Base-by-base conservation (phyloP, 306 rosid species). In the Quercus rubra region DNA sequence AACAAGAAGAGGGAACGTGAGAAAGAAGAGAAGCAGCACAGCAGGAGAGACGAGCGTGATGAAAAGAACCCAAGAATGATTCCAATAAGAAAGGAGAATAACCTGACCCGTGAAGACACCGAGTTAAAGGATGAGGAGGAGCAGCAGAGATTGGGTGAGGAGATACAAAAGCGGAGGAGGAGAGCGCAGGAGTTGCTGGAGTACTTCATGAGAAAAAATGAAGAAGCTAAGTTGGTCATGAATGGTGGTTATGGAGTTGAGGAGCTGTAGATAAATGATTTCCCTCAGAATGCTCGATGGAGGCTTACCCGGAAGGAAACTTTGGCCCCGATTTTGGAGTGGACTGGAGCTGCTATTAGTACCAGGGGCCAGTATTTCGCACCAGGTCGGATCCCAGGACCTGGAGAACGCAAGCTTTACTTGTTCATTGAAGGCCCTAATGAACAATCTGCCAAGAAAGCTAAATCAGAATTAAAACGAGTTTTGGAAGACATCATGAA, bases 161-260 rank as follows among this genome's bases (percentile, higher is more conserved):
- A 94, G 78, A 91, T 92, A 93, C 97, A 94, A 81, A 94, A 94
- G 87, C 75, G 98, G 77, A 88, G 97, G 86, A 87, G 98, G 77
- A 92, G 97, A 83, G 98, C 91, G 72, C 98, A 91, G 82, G 98
- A 92, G 80, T 92, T 96, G 98, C 98, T 92, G 70, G 97, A 94
- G 78, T 38, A 38, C 43, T 81, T 86, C 70, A 91, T 85, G 85
- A 94, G 97, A 86, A 87, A 87, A 86, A 86, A 89, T 80, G 98
- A 94, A 82, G 98, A 91, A 7, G 43, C 43, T 38, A 38, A 6
- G 2, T 7, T 38, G 43, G 43, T 0, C 43, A 38, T 6, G 43
- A 38, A 6, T 7, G 1, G 9, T 38, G 43, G 43, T 38, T 94
- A 91, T 46, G 97, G 92, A 78, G 97, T 97, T 6, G 43, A 38